Conservation (phyloP, 305 asterid genomes). For the Striga hermonthica region DNA sequence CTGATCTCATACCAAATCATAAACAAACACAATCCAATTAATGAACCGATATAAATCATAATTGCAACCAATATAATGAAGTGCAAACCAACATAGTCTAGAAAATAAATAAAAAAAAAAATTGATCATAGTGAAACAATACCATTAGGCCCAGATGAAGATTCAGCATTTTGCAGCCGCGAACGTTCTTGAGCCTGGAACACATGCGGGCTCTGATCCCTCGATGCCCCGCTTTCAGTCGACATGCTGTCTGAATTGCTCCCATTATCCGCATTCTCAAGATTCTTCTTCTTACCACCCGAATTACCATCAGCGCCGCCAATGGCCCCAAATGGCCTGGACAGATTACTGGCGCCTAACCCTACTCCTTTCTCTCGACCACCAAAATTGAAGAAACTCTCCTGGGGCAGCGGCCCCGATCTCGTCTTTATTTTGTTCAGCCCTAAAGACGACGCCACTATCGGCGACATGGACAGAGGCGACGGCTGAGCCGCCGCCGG, state of each 20-base stretch:
- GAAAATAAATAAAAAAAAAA: constrained; percentile 5
- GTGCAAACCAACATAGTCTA: constrained; percentile 18
- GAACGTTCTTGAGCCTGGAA: constrained; percentile 54
- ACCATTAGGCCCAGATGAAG: constrained; percentile 80
- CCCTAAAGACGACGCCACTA: constrained; percentile 97
- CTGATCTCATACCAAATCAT: constrained; percentile 1
- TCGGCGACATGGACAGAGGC: constrained; percentile 64
- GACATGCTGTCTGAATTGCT: constrained; percentile 67
- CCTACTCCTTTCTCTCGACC: constrained; percentile 65
- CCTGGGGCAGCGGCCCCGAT: constrained; percentile 99
- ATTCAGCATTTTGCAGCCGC: constrained; percentile 69
- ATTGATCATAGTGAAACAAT: constrained; percentile 26
- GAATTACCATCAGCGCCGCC: constrained; percentile 35
- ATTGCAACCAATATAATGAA: constrained; percentile 12
- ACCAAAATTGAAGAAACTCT: constrained; percentile 80
- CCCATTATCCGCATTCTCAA: constrained; percentile 49
- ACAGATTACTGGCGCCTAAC: constrained; percentile 80
- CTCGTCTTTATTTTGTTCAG: constrained; percentile 95
- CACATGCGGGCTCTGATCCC: constrained; percentile 70
- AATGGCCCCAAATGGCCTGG: constrained; percentile 49
- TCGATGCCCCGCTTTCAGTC: constrained; percentile 60
- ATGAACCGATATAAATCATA: too few relatives aligned
- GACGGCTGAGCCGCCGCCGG: constrained; percentile 34
- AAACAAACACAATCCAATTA: not conserved
- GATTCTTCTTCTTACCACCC: constrained; percentile 50